Evolutionary conservation across 768 basidiomycete species (phyloP).

Genomic region (Tylopilus vinaceipallidus): DNA sequence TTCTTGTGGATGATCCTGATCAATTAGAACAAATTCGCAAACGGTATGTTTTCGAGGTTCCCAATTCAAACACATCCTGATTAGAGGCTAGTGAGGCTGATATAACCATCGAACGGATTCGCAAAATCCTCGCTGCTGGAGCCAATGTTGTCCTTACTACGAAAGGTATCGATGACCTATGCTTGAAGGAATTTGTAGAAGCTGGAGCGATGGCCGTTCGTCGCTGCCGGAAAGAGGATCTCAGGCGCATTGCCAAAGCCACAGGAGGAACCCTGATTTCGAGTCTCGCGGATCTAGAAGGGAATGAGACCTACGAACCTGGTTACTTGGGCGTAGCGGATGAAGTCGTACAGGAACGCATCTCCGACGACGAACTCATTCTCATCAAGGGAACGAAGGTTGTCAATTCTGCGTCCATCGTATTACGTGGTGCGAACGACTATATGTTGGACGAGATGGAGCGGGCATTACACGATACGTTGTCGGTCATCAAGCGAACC

Average conservation of each 20-base stretch:
- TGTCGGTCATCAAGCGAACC: conserved; percentile 95
- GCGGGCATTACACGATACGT: conserved; percentile 88
- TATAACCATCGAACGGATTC: conserved; percentile 92
- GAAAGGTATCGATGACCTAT: conserved; percentile 97
- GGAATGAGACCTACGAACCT: conserved; percentile 96
- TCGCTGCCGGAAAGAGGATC: conserved; percentile 95
- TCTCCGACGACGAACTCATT: conserved; percentile 98
- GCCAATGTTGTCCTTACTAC: conserved; percentile 97
- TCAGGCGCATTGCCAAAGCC: conserved; percentile 94
- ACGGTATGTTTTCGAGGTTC: conserved; percentile 49
- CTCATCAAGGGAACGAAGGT: conserved; percentile 97
- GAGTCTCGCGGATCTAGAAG: conserved; percentile 92
- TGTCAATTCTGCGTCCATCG: conserved; percentile 88
- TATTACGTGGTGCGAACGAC: conserved; percentile 96
- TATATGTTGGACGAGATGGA: conserved; percentile 99
- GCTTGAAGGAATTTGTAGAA: conserved; percentile 98
- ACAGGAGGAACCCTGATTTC: conserved; percentile 93
- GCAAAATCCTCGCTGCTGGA: conserved; percentile 93
- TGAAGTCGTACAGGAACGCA: conserved; percentile 94
- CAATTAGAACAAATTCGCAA: conserved; percentile 96
- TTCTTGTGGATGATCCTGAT: conserved; percentile 93
- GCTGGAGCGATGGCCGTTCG: conserved; percentile 99
- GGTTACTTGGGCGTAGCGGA: conserved; percentile 89
- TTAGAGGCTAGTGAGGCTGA: conserved; percentile 77
- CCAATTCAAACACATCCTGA: conserved; percentile 9